phyloP scores from a whole-genome alignment of 441 rosid genomes.

The Kokia cookei region DNA sequence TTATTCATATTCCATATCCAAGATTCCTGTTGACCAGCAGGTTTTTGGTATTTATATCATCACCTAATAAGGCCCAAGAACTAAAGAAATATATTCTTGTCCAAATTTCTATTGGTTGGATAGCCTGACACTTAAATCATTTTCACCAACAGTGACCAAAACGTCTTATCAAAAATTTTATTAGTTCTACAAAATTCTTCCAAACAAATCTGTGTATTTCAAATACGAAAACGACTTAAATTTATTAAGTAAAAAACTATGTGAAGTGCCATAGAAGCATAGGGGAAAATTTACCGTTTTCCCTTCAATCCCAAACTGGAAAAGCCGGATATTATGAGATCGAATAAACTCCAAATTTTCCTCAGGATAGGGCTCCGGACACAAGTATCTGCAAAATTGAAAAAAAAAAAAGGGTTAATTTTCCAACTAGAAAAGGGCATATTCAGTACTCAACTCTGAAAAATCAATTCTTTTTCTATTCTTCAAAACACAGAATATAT shows the following conservation, averaged over 20 bases:
- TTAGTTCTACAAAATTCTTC: not conserved
- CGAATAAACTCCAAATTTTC: constrained; percentile 59
- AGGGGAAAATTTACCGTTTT: constrained; percentile 41
- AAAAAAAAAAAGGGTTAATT: not conserved
- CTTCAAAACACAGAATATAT: too few species aligned
- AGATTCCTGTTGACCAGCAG: not conserved
- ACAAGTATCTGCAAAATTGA: constrained; percentile 54
- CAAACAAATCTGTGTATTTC: not conserved
- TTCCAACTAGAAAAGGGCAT: too few species aligned
- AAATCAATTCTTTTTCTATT: too few species aligned
- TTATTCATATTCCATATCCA: not conserved
- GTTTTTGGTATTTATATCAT: not conserved
- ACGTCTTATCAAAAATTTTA: not conserved
- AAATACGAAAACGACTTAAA: not conserved
- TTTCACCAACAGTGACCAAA: not conserved
- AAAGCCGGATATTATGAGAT: constrained; percentile 53
- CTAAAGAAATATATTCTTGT: not conserved
- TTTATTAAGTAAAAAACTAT: not conserved
- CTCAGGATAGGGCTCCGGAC: constrained; percentile 81
- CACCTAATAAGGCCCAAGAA: not conserved
- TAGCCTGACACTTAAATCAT: not conserved
- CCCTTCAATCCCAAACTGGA: constrained; percentile 83
- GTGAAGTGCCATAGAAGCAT: not conserved
- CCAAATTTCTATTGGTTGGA: not conserved
- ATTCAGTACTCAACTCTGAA: too few species aligned